A percentile compares a stretch with the other conserved stretches of the same genome.
These are phyloP conservation scores for Cicer yamashitae DNA, from an alignment of 306 rosid species.

Conservation along the genomic window DNA sequence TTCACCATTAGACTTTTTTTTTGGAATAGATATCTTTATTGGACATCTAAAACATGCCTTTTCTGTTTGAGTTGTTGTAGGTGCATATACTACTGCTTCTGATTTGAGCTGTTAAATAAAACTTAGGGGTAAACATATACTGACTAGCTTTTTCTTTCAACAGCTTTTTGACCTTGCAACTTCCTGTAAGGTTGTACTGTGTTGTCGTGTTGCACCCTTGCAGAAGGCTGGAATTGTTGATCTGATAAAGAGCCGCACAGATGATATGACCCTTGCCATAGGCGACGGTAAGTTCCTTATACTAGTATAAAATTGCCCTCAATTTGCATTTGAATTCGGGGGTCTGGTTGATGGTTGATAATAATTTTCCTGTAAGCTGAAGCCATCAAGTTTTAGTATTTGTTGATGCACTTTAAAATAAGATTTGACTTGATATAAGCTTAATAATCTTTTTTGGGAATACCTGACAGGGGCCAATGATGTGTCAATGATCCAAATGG, in stretches of 20 bases:
- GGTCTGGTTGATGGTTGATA: constrained; percentile 5
- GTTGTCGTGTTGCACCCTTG: constrained; percentile 99
- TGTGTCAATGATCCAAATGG: constrained; percentile 99
- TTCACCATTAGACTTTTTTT: constrained; percentile 12
- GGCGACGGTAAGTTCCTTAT: constrained; percentile 80
- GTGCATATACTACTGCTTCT: constrained; percentile 31
- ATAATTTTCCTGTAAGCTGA: constrained; percentile 22
- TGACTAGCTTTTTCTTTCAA: constrained; percentile 38
- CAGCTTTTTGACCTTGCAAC: constrained; percentile 96
- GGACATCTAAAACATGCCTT: constrained; percentile 29
- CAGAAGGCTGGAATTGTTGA: constrained; percentile 99
- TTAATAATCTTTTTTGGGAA: constrained; percentile 15
- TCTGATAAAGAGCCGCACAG: constrained; percentile 85
- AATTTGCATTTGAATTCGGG: constrained; percentile 26
- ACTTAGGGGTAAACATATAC: constrained; percentile 36
- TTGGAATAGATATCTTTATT: constrained; percentile 16
- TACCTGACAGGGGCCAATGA: constrained; percentile 88
- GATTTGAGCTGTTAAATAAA: constrained; percentile 26
- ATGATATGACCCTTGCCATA: constrained; percentile 96
- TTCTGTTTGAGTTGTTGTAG: constrained; percentile 30
- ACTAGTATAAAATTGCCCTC: constrained; percentile 29
- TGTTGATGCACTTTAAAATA: constrained; percentile 27
- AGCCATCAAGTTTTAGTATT: constrained; percentile 33
- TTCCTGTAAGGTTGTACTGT: constrained; percentile 85
- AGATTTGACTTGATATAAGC: constrained; percentile 32